phyloP scores from a whole-genome alignment of 1,284 basidiomycete species.

The Sanghuangporus sanghuang region DNA sequence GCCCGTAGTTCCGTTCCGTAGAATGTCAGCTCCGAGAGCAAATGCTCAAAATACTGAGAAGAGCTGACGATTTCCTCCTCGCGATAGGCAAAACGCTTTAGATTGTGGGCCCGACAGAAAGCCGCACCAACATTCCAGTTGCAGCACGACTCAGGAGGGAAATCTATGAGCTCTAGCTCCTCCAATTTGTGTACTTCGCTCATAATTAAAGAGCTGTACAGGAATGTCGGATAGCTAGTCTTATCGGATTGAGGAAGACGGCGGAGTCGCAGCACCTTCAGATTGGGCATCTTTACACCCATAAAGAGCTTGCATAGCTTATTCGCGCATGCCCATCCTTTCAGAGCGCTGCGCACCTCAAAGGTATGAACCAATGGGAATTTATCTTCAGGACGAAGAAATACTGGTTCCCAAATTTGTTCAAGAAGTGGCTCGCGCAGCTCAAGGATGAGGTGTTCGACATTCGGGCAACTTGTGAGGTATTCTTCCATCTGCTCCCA shows the following conservation, averaged over 20 bases:
- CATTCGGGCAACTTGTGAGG: background rate
- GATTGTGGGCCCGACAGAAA: background rate
- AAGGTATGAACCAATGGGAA: background rate
- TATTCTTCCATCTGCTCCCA: constrained; percentile 8
- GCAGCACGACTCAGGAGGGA: background rate
- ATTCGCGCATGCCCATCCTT: background rate
- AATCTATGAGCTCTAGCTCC: constrained; percentile 1
- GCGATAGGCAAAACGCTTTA: background rate
- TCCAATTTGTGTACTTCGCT: background rate
- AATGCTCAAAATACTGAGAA: background rate
- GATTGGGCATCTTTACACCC: background rate
- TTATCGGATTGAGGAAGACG: background rate
- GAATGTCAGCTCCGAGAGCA: background rate
- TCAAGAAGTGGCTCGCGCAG: background rate
- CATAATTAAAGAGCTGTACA: background rate
- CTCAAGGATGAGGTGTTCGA: background rate
- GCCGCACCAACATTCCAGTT: background rate
- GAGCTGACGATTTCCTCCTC: background rate
- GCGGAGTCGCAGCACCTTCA: background rate
- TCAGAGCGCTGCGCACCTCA: constrained; percentile 7
- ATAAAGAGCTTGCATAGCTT: background rate
- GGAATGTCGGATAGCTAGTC: background rate
- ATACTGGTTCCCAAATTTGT: background rate
- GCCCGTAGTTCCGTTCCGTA: background rate
- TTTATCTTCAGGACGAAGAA: background rate